Conservation (phyloP, 108 stramenopile genomes). For the Cyclotella sp. region DNA sequence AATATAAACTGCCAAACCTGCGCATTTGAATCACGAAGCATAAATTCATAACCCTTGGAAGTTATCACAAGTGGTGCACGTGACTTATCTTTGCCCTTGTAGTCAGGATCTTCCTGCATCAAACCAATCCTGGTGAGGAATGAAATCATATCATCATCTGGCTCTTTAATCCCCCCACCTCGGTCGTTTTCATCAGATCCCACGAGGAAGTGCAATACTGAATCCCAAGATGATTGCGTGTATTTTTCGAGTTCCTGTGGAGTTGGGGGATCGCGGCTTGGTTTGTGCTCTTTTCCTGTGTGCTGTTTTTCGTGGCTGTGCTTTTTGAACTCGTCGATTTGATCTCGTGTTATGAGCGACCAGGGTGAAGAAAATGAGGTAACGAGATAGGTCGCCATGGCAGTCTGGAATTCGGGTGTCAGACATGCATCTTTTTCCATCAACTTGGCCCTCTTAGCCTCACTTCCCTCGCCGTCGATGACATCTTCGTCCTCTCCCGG, state of each 20-base stretch:
- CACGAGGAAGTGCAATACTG: conserved; percentile 84
- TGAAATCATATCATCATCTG: conserved; percentile 67
- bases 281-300: conserved; percentile 30
- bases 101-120: conserved; percentile 88
- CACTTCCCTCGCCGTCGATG: conserved; percentile 23
- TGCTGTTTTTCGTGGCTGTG: conserved; percentile 7
- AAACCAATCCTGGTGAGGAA: conserved; percentile 77
- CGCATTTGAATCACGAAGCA: conserved; percentile 78
- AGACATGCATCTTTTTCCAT: conserved; percentile 40
- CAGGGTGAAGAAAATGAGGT: conserved; percentile 47
- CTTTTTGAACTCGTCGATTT: conserved; percentile 34
- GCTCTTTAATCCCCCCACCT: conserved; percentile 55
- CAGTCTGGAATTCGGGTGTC: conserved; percentile 41
- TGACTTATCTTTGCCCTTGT: conserved; percentile 52
- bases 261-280: conserved; percentile 59
- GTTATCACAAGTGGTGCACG: conserved; percentile 86
- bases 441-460: conserved; percentile 26
- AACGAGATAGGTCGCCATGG: conserved; percentile 40
- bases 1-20: conserved; percentile 90
- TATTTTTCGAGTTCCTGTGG: conserved; percentile 75
- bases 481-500: conserved; percentile 24
- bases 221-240: conserved; percentile 85
- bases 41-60: conserved; percentile 87
- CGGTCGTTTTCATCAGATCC: conserved; percentile 63
- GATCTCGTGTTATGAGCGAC: conserved; percentile 40